Conservation (phyloP, 129 eudicot species). For the Ambrosia artemisiifolia region DNA sequence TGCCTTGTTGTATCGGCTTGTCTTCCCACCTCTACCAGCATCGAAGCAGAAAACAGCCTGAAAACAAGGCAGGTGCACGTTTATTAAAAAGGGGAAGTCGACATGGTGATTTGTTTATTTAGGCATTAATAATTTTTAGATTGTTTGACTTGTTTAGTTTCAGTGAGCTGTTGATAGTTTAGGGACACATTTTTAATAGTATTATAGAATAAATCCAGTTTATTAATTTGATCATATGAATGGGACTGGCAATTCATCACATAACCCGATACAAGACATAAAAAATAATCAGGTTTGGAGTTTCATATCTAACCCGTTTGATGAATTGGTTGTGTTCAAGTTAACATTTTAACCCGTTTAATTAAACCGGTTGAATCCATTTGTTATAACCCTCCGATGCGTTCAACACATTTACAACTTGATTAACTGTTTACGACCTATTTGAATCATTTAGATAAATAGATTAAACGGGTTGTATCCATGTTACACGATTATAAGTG, state of each 20-base stretch:
- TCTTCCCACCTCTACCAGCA: constrained; percentile 51
- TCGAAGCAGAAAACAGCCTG: constrained; percentile 45
- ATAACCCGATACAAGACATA: neutral
- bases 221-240: neutral
- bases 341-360: no score
- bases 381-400: no score
- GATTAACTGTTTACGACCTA: neutral
- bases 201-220: constrained; percentile 14
- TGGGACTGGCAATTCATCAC: neutral
- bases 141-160: constrained; percentile 8
- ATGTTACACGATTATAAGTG: no score
- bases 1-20: constrained; percentile 58
- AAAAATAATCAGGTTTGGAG: no score
- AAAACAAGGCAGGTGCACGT: constrained; percentile 9
- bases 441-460: no score
- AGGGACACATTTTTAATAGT: constrained; percentile 16
- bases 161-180: constrained; percentile 7
- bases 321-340: no score
- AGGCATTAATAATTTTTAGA: constrained; percentile 22
- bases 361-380: no score
- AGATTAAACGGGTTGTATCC: no score
- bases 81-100: neutral
- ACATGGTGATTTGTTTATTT: constrained; percentile 16
- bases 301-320: no score
- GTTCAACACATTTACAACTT: no score